phyloP scores from a whole-genome alignment of 2,329 filamentous ascomycete species.

The Aureobasidium zeae region DNA sequence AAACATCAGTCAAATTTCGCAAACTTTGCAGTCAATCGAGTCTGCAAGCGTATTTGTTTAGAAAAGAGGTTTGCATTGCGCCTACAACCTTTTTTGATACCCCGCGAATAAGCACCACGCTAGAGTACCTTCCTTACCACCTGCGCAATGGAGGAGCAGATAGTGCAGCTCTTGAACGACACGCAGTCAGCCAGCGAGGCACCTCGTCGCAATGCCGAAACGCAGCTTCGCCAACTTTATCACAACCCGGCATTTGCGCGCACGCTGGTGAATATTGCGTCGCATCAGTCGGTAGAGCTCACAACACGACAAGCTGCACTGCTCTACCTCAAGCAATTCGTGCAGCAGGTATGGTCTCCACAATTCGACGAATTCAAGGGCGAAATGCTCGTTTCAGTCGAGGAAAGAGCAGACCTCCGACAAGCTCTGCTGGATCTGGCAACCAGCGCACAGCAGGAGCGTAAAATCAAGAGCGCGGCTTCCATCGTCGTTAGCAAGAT shows the following conservation, averaged over 20 bases:
- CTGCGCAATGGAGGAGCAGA: slow-evolving; percentile 72
- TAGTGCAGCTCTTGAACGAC: slow-evolving; percentile 77
- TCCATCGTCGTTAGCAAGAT: slow-evolving; percentile 91
- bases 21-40: too few species aligned
- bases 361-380: slow-evolving; percentile 63
- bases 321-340: slow-evolving; percentile 69
- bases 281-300: slow-evolving; percentile 62
- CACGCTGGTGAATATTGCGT: slow-evolving; percentile 70
- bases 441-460: slow-evolving; percentile 61
- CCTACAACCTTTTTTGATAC: too few species aligned
- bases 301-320: slow-evolving; percentile 77
- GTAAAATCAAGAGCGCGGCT: slow-evolving; percentile 81
- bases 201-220: slow-evolving; percentile 77
- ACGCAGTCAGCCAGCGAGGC: slow-evolving; percentile 70
- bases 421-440: slow-evolving; percentile 67
- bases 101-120: too few species aligned
- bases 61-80: too few species aligned
- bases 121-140: too few species aligned
- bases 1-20: too few species aligned
- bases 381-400: slow-evolving; percentile 59
- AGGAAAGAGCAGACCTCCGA: slow-evolving; percentile 64
- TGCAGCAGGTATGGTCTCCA: slow-evolving; percentile 74
- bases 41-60: too few species aligned
- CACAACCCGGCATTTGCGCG: slow-evolving; percentile 62
- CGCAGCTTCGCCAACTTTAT: slow-evolving; percentile 65